Percentiles rank a stretch among this genome's conserved stretches.
phyloP scores from a whole-genome alignment of 495 filamentous ascomycete genomes.

The Achaetomiella virescens region DNA sequence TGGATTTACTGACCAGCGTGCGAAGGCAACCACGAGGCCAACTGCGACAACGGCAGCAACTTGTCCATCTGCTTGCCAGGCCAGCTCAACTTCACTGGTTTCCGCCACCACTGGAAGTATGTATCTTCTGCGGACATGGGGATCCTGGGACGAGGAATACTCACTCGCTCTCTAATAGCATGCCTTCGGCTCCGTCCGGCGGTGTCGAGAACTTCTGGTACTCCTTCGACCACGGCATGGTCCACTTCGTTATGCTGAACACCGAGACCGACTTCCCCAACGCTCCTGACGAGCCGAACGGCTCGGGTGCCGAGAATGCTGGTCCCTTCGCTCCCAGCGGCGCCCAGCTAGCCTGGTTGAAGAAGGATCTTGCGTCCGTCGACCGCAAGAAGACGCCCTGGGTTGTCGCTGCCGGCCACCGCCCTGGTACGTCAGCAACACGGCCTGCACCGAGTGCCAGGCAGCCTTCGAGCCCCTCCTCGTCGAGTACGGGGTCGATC shows the following conservation, averaged over 20 bases:
- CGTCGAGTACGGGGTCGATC: conserved; percentile 46
- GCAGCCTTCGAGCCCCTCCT: conserved; percentile 45
- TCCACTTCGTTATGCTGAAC: conserved; percentile 46
- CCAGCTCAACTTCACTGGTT: conserved; percentile 51
- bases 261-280: conserved; percentile 50
- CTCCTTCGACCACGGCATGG: conserved; percentile 52
- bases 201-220: conserved; percentile 52
- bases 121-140: background rate
- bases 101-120: conserved; percentile 39
- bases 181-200: conserved; percentile 40
- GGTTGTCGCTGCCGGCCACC: conserved; percentile 49
- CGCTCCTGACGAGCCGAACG: conserved; percentile 31
- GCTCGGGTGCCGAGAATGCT: conserved; percentile 46
- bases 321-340: conserved; percentile 46
- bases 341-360: conserved; percentile 43
- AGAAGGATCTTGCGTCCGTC: conserved; percentile 43
- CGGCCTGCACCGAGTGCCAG: conserved; percentile 38
- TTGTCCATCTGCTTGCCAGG: conserved; percentile 42
- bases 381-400: conserved; percentile 49
- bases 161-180: conserved; percentile 20
- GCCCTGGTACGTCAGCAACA: conserved; percentile 42
- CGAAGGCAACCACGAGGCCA: conserved; percentile 43
- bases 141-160: background rate
- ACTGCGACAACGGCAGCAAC: conserved; percentile 34
- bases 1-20: too few relatives aligned